Base-by-base conservation (phyloP, 2,329 filamentous ascomycete species). In the Cytospora piceicola region DNA sequence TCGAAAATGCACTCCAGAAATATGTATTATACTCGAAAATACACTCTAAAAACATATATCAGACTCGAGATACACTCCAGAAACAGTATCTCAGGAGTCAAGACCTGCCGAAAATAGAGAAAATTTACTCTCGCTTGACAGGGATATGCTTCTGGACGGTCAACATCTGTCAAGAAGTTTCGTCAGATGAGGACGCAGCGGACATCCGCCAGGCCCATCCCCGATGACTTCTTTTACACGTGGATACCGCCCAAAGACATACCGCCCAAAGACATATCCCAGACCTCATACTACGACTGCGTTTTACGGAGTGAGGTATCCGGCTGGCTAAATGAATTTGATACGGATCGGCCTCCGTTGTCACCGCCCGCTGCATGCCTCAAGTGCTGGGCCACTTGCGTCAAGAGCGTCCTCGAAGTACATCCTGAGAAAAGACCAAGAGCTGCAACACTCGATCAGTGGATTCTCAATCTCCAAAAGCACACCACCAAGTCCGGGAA, bases 161-260 rank as follows among this genome's bases (percentile, higher is more conserved):
- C 64, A 2, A 1, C 4, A 1, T 34, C 36, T 3, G 64, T 68
- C n/a, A 20, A 56, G 6, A 29, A 24, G 9, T 61, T 68, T 12
- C 46, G 55, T 4, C 20, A 52, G 29, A 17, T 24, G 14, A 56
- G 64, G n/a, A 63, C 2, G 56, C 52, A 15, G 9, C 29, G 1
- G 4, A 58, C 59, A 4, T 14, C n/a, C 24, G 4, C 9, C 11
- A 49, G 12, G 14, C 22, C 9, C 2, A 54, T 17, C 17, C 29
- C 30, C 5, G 63, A 66, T 20, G 61, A 66, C 39, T 58, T 63
- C 8, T 66, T 66, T 4, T 66, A 66, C 11, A 66, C 64, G 9
- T 55, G 46, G 5, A 17, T 22, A 4, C 24, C 53, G 1, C 51
- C 46, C 5, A 4, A 39, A 14, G 11, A 49, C n/a, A 8, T 12